phyloP scores from a whole-genome alignment of 2,329 filamentous ascomycete species.

The Curvularia hawaiiensis region DNA sequence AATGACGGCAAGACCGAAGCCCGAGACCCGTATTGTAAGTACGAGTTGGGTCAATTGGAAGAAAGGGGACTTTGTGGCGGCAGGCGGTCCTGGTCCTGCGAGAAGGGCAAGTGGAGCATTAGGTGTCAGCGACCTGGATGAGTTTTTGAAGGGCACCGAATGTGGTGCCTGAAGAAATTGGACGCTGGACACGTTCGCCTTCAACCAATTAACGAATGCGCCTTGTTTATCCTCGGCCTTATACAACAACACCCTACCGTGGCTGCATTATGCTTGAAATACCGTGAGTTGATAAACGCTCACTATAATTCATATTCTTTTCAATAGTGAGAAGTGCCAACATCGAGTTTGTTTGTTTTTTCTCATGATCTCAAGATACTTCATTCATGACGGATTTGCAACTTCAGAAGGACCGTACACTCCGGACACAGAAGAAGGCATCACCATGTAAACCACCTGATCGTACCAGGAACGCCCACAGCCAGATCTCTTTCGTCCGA shows the following conservation, averaged over 20 bases:
- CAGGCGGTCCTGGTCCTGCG: not conserved
- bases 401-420: not conserved
- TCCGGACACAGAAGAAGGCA: not conserved
- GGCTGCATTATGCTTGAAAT: not conserved
- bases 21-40: slow-evolving; percentile 26
- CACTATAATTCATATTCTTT: not conserved
- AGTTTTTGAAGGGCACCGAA: slow-evolving; percentile 5
- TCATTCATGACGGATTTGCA: not conserved
- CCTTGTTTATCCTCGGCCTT: not conserved
- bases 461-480: slow-evolving; percentile 19
- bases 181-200: not conserved
- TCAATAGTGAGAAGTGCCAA: not conserved
- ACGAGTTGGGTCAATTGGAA: slow-evolving; percentile 36
- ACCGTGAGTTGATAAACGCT: not conserved
- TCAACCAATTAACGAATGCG: not conserved
- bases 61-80: slow-evolving; percentile 1
- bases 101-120: slow-evolving; percentile 8
- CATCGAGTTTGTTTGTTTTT: not conserved
- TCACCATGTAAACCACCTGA: slow-evolving; percentile 19
- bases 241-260: not conserved
- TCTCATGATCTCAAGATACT: not conserved
- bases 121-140: slow-evolving; percentile 9
- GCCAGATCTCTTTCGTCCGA: slow-evolving; percentile 25
- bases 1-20: slow-evolving; percentile 22
- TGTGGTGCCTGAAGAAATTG: not conserved